A percentile compares a stretch with the other conserved stretches of the same genome.
These are phyloP conservation scores for Aspergillus sp. DNA, from an alignment of 2,329 filamentous ascomycete genomes.

Conservation along the genomic window DNA sequence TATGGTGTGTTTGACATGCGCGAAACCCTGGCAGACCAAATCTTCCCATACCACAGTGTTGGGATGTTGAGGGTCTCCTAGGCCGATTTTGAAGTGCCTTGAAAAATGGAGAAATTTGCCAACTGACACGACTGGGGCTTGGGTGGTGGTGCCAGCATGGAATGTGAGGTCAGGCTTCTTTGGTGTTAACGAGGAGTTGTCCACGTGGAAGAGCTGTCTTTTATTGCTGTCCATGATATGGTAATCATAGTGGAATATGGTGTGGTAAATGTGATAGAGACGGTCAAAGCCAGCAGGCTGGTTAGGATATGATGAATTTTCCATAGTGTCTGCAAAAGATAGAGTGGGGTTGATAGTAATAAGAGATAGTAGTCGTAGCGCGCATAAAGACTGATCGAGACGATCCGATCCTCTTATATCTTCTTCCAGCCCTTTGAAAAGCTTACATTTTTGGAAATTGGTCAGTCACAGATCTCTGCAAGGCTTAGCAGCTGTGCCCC, in stretches of 20 bases:
- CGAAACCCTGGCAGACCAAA: constrained; percentile 19
- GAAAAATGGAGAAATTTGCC: constrained; percentile 31
- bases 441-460: too few relatives aligned
- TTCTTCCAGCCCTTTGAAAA: too few relatives aligned
- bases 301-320: too few relatives aligned
- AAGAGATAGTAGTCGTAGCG: too few relatives aligned
- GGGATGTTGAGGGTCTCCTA: constrained; percentile 22
- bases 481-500: too few relatives aligned
- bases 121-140: constrained; percentile 21
- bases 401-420: too few relatives aligned
- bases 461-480: too few relatives aligned
- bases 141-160: constrained; percentile 21
- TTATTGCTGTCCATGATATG: constrained; percentile 15
- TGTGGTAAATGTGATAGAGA: constrained; percentile 21
- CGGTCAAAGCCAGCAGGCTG: background rate
- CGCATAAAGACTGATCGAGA: too few relatives aligned
- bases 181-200: constrained; percentile 22
- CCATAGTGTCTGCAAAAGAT: too few relatives aligned
- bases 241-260: constrained; percentile 17
- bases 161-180: constrained; percentile 30
- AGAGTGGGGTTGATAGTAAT: too few relatives aligned
- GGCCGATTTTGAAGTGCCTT: constrained; percentile 24
- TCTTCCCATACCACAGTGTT: constrained; percentile 25
- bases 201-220: constrained; percentile 18
- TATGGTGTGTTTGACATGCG: constrained; percentile 23